These are phyloP conservation scores for Leccinum uliginosum DNA, from an alignment of 768 basidiomycete species.

Conservation along the genomic window DNA sequence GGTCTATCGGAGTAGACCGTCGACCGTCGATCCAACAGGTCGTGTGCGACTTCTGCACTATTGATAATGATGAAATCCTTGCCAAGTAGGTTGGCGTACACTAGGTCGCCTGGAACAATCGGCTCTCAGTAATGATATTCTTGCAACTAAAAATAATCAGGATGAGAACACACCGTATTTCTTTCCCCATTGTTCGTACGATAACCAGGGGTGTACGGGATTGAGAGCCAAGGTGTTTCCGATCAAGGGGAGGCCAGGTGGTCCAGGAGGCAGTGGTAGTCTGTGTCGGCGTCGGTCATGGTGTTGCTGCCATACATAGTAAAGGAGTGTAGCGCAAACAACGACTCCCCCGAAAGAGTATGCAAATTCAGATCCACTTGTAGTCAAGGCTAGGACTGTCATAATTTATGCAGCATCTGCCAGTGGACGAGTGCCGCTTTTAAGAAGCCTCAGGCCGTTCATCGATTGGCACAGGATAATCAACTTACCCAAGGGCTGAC, in stretches of 20 bases:
- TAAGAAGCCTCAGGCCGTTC: not conserved
- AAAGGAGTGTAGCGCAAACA: not conserved
- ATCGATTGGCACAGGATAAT: not conserved
- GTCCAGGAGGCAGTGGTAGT: constrained; percentile 45
- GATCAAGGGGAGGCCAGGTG: constrained; percentile 39
- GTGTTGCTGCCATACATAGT: constrained; percentile 15
- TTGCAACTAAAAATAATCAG: not conserved
- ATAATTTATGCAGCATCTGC: not conserved
- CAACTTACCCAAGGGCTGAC: not conserved
- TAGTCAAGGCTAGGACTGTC: not conserved
- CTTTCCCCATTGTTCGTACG: constrained; percentile 33
- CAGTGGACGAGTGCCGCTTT: not conserved
- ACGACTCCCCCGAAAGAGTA: constrained; percentile 6
- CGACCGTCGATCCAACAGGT: constrained; percentile 26
- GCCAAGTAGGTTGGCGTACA: constrained; percentile 26
- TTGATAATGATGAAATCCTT: constrained; percentile 28
- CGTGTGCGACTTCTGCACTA: constrained; percentile 17
- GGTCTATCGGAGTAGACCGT: constrained; percentile 27
- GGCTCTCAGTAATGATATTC: not conserved
- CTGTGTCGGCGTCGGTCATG: constrained; percentile 6
- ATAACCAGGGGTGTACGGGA: constrained; percentile 25
- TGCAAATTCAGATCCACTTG: not conserved
- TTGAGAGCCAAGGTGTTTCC: constrained; percentile 24
- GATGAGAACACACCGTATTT: constrained; percentile 23
- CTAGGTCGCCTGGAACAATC: constrained; percentile 16